phyloP scores from a whole-genome alignment of 108 stramenopile species.

The Cyclotella cryptica region DNA sequence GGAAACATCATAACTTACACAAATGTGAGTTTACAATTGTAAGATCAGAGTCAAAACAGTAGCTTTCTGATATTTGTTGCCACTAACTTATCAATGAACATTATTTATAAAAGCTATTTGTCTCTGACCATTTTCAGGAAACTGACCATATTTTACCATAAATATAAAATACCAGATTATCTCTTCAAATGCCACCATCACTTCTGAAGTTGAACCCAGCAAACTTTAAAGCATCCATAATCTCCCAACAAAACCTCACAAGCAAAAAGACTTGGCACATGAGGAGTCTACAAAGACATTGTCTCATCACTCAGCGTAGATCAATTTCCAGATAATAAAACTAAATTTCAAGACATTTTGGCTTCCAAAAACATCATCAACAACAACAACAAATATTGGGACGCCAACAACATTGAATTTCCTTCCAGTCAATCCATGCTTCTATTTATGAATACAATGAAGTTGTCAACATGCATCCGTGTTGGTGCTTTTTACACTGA shows the following conservation, averaged over 20 bases:
- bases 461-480: constrained; percentile 29
- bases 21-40: too few species aligned
- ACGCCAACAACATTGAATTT: constrained; percentile 8
- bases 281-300: constrained; percentile 21
- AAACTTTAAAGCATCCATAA: too few species aligned
- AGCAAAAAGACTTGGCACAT: background rate
- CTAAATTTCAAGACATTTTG: constrained; percentile 2
- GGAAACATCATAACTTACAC: too few species aligned
- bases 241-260: background rate
- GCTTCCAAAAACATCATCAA: constrained; percentile 1
- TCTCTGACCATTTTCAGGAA: too few species aligned
- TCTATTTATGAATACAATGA: background rate
- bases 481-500: constrained; percentile 48
- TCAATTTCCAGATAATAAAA: constrained; percentile 18
- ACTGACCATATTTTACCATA: too few species aligned
- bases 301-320: constrained; percentile 34
- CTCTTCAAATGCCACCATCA: too few species aligned
- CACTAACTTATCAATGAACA: too few species aligned
- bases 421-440: constrained; percentile 32
- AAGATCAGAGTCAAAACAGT: too few species aligned
- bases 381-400: background rate
- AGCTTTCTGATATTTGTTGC: too few species aligned
- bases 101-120: too few species aligned
- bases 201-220: constrained; percentile 7
- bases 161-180: too few species aligned